Conservation (phyloP, 2,329 filamentous ascomycete species). For the Clonostachys byssicola region DNA sequence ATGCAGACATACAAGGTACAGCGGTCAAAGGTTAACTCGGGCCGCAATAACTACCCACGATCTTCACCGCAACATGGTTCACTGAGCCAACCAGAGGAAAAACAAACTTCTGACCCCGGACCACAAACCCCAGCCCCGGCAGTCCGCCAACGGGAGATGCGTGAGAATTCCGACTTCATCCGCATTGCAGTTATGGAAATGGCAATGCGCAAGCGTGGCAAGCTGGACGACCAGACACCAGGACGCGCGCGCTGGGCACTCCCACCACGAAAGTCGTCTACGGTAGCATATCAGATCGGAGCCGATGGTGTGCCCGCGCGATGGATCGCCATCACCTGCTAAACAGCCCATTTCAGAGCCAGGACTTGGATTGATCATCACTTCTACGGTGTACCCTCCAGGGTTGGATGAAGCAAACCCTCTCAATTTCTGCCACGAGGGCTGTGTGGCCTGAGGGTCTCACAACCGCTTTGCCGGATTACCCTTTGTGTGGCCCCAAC, state of each 20-base stretch:
- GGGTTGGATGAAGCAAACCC: no score
- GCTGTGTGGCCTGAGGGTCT: no score
- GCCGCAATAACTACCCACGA: constrained; percentile 5
- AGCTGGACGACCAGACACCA: constrained; percentile 62
- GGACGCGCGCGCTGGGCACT: constrained; percentile 64
- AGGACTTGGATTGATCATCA: no score
- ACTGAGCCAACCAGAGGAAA: constrained; percentile 19
- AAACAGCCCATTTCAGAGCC: no score
- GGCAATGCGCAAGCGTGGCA: constrained; percentile 64
- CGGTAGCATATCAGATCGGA: constrained; percentile 3
- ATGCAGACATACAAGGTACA: constrained; percentile 68
- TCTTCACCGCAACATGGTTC: constrained; percentile 4
- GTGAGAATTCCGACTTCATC: constrained; percentile 68
- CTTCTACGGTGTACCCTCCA: no score
- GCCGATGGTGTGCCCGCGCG: constrained; percentile 3
- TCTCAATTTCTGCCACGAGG: no score
- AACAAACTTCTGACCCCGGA: constrained; percentile 21
- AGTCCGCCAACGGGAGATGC: constrained; percentile 61
- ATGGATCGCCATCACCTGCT: constrained; percentile 2
- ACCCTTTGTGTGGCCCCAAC: no score
- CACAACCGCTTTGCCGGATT: no score
- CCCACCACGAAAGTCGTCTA: constrained; percentile 50
- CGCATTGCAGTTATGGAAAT: constrained; percentile 69
- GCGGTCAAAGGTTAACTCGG: constrained; percentile 33
- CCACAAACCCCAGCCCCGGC: constrained; percentile 24